These are phyloP conservation scores for Candolleomyces aberdarensis DNA, from an alignment of 768 basidiomycete genomes.

Conservation along the genomic window DNA sequence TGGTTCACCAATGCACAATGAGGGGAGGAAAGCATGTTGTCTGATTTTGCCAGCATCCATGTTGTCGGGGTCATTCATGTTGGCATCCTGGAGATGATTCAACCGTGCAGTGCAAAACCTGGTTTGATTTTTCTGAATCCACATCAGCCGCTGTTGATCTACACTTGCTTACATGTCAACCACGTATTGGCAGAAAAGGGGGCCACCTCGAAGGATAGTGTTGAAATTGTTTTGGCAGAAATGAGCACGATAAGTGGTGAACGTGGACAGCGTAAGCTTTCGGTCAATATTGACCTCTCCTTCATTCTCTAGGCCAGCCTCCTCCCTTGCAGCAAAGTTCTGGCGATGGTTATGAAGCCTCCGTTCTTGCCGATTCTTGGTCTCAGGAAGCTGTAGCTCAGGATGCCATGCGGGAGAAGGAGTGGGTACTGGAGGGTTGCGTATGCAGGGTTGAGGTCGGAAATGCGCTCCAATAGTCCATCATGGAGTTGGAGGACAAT, in stretches of 20 bases:
- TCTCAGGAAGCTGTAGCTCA: conserved; percentile 33
- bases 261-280: conserved; percentile 25
- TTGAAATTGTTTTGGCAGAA: conserved; percentile 22
- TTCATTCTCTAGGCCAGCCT: conserved; percentile 5
- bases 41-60: conserved; percentile 24
- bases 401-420: conserved; percentile 47
- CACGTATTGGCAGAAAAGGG: conserved; percentile 42
- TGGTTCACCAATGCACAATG: conserved; percentile 36
- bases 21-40: conserved; percentile 28
- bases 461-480: conserved; percentile 24
- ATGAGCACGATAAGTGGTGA: conserved; percentile 30
- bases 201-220: conserved; percentile 31
- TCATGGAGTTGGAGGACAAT: conserved; percentile 28
- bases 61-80: no score
- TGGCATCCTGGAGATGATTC: no score
- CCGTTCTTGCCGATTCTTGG: conserved; percentile 19
- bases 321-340: neutral
- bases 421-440: conserved; percentile 40
- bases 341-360: conserved; percentile 9
- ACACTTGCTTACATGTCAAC: conserved; percentile 43
- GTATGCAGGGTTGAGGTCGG: conserved; percentile 33
- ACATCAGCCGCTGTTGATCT: conserved; percentile 39
- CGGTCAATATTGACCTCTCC: neutral
- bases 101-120: no score
- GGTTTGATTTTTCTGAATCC: no score